Base-by-base conservation (phyloP, 1,139 yeast species). In the Debaryomyces udenii region DNA sequence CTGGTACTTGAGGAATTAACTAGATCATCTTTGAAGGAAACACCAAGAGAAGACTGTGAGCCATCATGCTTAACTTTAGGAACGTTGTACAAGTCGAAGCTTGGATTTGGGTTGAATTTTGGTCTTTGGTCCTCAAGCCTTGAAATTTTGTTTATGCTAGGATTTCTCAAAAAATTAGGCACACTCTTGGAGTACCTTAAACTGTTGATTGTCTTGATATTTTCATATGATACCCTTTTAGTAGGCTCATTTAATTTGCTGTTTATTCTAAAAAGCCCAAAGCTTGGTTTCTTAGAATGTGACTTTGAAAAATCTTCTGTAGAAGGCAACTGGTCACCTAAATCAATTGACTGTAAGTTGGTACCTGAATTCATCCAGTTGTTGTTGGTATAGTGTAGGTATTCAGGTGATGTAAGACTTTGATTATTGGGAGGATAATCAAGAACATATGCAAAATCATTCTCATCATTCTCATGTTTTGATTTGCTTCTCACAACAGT, bases 351-450 rank as follows among this genome's bases (percentile, higher is more conserved):
- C 15, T 42, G 37, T 26, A 46, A 36, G 10, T 40, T 40, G 2
- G 48, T 39, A 4, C 46, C 44, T 10, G 55, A 46, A 31, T 49
- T 56, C 61, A 56, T 56, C 61, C 61, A 56, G 38, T 56, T 56
- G 6, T 39, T 37, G 13, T 44, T 37, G 17, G 45, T 48, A 27
- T 48, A 52, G 18, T 44, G 42, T 4, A 41, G 34, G 27, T 44
- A 47, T 6, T 45, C 44, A 22, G 29, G 13, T 7, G 27, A 4
- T 2, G 16, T 18, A 31, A 15, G 11, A 26, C 14, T 29, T 33
- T 28, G 44, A 35, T 28, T 10, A 11, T 20, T 35, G 18, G 27
- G 27, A 35, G 32, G 27, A 10, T 28, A 35, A 11, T 28, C 18
- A 18, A 35, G 28, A 10, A 29, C 20, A 15, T 27, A 35, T 27